A percentile compares a stretch with the other conserved stretches of the same genome.
phyloP scores from a whole-genome alignment of 2,329 filamentous ascomycete genomes.

The Colletotrichum eremochloae region DNA sequence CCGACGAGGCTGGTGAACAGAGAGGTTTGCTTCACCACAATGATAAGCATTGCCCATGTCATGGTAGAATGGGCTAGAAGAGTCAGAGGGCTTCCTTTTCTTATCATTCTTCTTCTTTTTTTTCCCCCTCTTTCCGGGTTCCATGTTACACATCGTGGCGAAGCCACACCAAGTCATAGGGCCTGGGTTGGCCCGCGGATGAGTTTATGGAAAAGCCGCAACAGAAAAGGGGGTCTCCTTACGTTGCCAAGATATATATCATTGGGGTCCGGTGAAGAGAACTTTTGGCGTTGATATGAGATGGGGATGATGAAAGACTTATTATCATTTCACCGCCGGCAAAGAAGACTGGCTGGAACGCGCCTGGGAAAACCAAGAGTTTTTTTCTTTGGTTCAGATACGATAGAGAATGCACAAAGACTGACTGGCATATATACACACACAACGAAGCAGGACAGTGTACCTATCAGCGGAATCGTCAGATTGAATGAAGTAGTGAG shows the following conservation, averaged over 20 bases:
- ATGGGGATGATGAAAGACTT: constrained; percentile 10
- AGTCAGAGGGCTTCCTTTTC: neutral
- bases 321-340: constrained; percentile 7
- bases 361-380: constrained; percentile 3
- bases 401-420: constrained; percentile 42
- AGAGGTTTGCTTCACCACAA: neutral
- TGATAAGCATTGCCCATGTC: neutral
- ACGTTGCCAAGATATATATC: constrained; percentile 10
- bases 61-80: neutral
- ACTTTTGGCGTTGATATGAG: constrained; percentile 27
- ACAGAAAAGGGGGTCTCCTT: neutral
- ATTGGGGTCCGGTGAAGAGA: neutral
- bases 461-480: neutral
- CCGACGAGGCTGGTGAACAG: constrained; percentile 54
- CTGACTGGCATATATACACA: constrained; percentile 33
- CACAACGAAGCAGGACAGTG: neutral
- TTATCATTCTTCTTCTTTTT: neutral
- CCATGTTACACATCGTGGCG: neutral
- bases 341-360: constrained; percentile 24
- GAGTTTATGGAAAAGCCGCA: constrained; percentile 1
- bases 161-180: neutral
- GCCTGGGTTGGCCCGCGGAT: neutral
- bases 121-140: neutral
- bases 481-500: neutral
- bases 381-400: constrained; percentile 2